A percentile compares a stretch with the other conserved stretches of the same genome.
phyloP scores from a whole-genome alignment of 768 basidiomycete genomes.

The Sarcomyxa edulis region DNA sequence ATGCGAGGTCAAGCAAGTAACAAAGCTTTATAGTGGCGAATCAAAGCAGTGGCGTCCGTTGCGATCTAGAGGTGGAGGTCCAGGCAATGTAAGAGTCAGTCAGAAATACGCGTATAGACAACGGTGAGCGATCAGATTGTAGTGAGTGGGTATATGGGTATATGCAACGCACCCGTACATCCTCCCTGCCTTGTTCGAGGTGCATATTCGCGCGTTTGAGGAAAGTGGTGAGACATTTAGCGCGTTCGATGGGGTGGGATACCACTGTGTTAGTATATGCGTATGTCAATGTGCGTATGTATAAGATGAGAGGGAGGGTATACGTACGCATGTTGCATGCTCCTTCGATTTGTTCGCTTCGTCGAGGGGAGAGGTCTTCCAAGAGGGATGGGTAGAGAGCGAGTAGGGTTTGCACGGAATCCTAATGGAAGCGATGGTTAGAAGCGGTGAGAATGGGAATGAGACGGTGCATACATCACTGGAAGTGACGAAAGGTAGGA shows the following conservation, averaged over 20 bases:
- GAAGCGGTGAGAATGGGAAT: not conserved
- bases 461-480: conserved; percentile 17
- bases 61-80: conserved; percentile 17
- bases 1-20: conserved; percentile 13
- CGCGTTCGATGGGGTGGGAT: conserved; percentile 18
- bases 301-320: not conserved
- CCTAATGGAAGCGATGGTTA: conserved; percentile 12
- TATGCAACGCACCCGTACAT: conserved; percentile 29
- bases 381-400: conserved; percentile 21
- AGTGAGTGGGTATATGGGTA: not conserved
- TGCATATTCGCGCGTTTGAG: conserved; percentile 27
- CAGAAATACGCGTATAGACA: no score
- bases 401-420: conserved; percentile 16
- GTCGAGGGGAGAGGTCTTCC: conserved; percentile 27
- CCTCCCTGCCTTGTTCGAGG: conserved; percentile 26
- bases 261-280: conserved; percentile 17
- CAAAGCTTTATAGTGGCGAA: conserved; percentile 29
- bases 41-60: conserved; percentile 28
- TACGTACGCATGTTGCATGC: conserved; percentile 33
- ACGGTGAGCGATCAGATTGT: no score
- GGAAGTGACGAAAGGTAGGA: conserved; percentile 15
- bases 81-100: not conserved
- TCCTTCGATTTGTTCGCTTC: conserved; percentile 25
- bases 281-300: not conserved
- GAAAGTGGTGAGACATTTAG: conserved; percentile 21